A percentile compares a stretch with the other conserved stretches of the same genome.
Conservation (phyloP, 306 rosid genomes). For the Vachellia collinsii region DNA sequence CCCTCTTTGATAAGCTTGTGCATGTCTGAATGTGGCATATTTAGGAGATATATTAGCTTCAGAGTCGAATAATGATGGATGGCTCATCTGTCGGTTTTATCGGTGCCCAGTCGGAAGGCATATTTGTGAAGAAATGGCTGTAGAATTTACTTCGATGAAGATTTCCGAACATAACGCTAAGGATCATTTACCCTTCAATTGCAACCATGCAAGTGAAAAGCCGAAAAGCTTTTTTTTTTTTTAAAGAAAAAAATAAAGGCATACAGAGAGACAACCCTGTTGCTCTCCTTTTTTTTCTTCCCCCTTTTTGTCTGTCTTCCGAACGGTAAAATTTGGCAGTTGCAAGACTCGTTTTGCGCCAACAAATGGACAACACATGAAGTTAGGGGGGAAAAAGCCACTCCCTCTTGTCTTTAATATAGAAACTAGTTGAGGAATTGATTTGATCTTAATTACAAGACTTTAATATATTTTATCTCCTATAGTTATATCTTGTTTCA, state of each 20-base stretch:
- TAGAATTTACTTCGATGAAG: background rate
- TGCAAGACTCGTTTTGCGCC: background rate
- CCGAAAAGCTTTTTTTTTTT: too few species aligned
- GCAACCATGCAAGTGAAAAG: background rate
- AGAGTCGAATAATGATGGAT: background rate
- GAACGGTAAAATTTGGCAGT: background rate
- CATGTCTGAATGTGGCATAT: background rate
- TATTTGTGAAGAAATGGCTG: background rate
- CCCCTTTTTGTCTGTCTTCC: background rate
- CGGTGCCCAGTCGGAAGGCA: background rate
- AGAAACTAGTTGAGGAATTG: too few species aligned
- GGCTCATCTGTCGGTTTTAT: background rate
- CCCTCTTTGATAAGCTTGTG: too few species aligned
- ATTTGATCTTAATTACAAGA: too few species aligned
- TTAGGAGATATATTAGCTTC: background rate
- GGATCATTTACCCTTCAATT: background rate
- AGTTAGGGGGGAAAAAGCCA: background rate
- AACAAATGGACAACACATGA: background rate
- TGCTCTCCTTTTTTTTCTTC: background rate
- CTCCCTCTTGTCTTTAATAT: too few species aligned
- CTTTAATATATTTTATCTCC: too few species aligned
- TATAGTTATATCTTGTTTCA: too few species aligned
- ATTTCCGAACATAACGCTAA: too few species aligned
- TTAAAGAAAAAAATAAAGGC: too few species aligned
- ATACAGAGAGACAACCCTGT: background rate